A percentile compares a stretch with the other conserved stretches of the same genome.
Conservation (phyloP, 495 filamentous ascomycete species). For the Xylaria scruposa region DNA sequence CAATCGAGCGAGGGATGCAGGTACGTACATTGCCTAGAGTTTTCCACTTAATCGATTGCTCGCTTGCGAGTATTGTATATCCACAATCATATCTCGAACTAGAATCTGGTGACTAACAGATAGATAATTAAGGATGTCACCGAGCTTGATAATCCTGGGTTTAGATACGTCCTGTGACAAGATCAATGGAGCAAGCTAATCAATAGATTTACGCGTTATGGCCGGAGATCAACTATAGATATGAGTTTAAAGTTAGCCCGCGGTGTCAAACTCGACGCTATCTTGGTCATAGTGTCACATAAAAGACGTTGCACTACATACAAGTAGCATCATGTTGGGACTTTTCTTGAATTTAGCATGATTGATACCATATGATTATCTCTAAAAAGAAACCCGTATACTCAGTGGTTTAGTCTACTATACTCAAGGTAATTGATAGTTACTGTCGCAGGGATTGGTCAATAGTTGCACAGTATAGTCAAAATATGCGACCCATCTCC, state of each 20-base stretch:
- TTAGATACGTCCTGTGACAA: constrained; percentile 57
- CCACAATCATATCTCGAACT: background rate
- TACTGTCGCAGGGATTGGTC: background rate
- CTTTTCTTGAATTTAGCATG: background rate
- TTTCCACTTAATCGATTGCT: too few species aligned
- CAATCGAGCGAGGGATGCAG: constrained; percentile 61
- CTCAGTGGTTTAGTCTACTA: background rate
- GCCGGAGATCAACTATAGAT: background rate
- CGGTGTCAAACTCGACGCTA: background rate
- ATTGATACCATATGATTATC: background rate
- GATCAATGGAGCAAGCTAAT: background rate
- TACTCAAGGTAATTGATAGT: background rate
- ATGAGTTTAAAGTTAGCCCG: background rate
- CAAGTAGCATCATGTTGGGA: background rate
- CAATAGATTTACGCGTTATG: background rate
- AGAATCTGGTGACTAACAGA: background rate
- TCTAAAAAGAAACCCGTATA: background rate
- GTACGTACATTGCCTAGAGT: background rate
- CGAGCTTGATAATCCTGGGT: constrained; percentile 62
- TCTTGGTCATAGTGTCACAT: background rate
- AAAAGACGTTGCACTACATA: background rate
- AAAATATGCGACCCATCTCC: background rate
- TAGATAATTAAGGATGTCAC: constrained; percentile 50
- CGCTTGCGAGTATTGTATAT: background rate
- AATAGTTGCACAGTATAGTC: background rate